phyloP scores from a whole-genome alignment of 331 rosid species.

The Pyracantha coccinea region DNA sequence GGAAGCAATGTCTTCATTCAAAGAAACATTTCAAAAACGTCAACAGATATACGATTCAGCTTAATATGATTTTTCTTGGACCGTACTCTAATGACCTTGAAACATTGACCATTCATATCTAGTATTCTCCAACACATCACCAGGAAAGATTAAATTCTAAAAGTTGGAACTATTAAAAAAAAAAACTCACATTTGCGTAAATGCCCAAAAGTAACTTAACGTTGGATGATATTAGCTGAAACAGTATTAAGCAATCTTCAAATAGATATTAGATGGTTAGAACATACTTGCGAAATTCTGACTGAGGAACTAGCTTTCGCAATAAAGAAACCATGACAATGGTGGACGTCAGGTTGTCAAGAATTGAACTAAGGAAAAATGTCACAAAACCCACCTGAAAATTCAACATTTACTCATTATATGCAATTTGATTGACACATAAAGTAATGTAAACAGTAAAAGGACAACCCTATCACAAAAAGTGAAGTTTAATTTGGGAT shows the following conservation, averaged over 20 bases:
- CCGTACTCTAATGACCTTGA: not conserved
- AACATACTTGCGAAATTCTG: slow-evolving; percentile 84
- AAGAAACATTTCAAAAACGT: not conserved
- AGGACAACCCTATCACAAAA: not conserved
- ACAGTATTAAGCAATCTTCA: not conserved
- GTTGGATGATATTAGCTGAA: not conserved
- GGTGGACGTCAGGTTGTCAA: slow-evolving; percentile 93
- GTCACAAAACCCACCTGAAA: slow-evolving; percentile 83
- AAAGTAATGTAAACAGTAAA: not conserved
- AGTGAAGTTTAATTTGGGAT: not conserved
- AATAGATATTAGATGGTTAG: not conserved
- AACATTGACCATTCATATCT: not conserved
- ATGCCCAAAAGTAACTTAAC: not conserved
- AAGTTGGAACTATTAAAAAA: not conserved
- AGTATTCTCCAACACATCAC: not conserved
- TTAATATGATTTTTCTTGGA: not conserved
- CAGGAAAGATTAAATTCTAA: not conserved
- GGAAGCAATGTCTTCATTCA: not conserved
- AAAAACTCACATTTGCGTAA: not conserved
- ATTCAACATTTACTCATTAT: too few relatives aligned
- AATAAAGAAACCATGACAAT: slow-evolving; percentile 90
- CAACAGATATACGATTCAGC: not conserved
- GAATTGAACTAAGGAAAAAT: slow-evolving; percentile 77
- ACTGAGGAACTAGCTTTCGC: slow-evolving; percentile 87
- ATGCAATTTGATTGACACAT: too few relatives aligned